These are phyloP conservation scores for Leavenworthia alabamica DNA, from an alignment of 345 rosid species.

Conservation along the genomic window DNA sequence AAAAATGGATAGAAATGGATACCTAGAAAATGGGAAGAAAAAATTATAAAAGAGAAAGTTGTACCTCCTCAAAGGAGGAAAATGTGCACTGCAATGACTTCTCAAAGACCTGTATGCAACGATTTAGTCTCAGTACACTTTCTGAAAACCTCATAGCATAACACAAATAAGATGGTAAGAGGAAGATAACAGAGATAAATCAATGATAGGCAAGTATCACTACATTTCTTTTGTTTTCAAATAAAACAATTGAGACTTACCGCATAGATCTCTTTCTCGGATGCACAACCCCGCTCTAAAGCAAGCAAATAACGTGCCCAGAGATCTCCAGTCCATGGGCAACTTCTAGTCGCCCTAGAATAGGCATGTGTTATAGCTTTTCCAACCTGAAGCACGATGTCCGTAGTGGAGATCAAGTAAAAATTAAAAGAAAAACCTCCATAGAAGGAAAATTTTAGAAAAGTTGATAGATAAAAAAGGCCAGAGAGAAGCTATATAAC, in stretches of 20 bases:
- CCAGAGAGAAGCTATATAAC: background rate
- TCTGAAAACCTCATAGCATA: conserved; percentile 1
- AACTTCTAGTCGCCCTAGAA: conserved; percentile 73
- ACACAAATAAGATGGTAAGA: background rate
- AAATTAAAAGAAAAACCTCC: background rate
- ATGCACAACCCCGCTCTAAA: conserved; percentile 63
- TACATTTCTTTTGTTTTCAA: background rate
- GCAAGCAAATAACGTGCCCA: conserved; percentile 78
- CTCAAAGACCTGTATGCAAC: conserved; percentile 63
- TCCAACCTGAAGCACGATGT: conserved; percentile 48
- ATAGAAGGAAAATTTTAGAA: background rate
- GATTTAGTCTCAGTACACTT: conserved; percentile 10
- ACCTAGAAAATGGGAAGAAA: background rate
- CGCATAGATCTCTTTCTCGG: conserved; percentile 56
- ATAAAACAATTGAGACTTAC: conserved; percentile 43
- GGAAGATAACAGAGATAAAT: conserved; percentile 3
- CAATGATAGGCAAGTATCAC: background rate
- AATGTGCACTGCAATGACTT: conserved; percentile 70
- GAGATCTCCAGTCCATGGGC: conserved; percentile 86
- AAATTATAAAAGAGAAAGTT: background rate
- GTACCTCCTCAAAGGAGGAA: conserved; percentile 80
- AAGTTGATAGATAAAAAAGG: background rate
- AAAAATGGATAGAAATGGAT: background rate
- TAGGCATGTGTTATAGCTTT: conserved; percentile 58
- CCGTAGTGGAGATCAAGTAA: background rate